Evolutionary conservation across 768 basidiomycete genomes (phyloP), one percentile per base, ranked within the genome.

Genomic region (Paxillus involutus): DNA sequence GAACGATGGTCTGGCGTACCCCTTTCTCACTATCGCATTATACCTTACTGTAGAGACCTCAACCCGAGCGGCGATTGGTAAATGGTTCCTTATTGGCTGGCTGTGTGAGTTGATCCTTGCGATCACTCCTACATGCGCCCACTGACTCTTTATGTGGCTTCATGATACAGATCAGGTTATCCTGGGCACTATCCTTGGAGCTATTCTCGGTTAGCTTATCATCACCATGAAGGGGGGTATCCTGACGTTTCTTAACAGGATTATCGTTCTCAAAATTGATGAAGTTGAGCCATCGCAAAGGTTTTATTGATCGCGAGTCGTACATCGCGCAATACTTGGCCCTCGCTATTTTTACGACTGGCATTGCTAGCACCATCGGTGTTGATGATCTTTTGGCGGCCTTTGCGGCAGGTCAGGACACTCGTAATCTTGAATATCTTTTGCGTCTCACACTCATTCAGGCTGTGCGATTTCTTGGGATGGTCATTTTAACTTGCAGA

Each of bases 1-100:
- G 7, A 99, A 99, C 70, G 97, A 98, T 61, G 97, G 97, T 2
- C 79, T 98, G 13, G 94, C 95, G 2, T 97, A 95, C 68, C 94
- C 94, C 0, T 98, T 98, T 68, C 76, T 98, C 51, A 81, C 83
- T 26, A 78, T 98, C 49, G 84, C 95, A 3, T 77, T 98, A 10
- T 98, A 96, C 68, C 77, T 98, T 44, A 86, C 86, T 10, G 59
- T 93, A 5, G 91, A 96, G 58, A 64, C 78, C 0, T 80, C 85
- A 3, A 77, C 73, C 13, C 71, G 76, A 0, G 77, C 77, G 10
- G 92, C 94, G 5, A 73, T 97, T 33, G 84, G 78, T 12, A 82
- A 94, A 63, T 97, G 97, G 95, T 74, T 95, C 51, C 78, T 94
- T 40, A 73, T 94, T 49, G 91, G 93, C 7, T 91, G 91, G 83